Base-by-base conservation (phyloP, 2,329 filamentous ascomycete species). In the Blastomyces gilchristii region DNA sequence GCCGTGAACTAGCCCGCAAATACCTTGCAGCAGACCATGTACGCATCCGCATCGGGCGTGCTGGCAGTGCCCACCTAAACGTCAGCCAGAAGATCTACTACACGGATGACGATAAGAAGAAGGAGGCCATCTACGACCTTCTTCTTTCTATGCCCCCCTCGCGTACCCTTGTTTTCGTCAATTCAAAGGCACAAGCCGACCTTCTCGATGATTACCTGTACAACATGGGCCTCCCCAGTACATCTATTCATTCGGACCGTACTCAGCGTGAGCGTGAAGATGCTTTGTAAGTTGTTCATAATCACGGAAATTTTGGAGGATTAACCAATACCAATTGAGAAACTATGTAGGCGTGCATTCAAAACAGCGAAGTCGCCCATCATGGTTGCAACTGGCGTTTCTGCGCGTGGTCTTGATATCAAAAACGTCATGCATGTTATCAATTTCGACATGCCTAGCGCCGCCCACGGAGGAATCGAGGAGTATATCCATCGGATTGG, bases 401-500 rank as follows among this genome's bases (percentile, higher is more conserved):
- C 88, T 60, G 89, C 91, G 71, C 91, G 94, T 69, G 94, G 94
- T 7, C 86, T 97, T 43, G 92, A 97, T 69, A 87, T 97, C 45
- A 85, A 85, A 63, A 91, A 94, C 67, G 87, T 97, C 6, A 85
- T 87, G 79, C 91, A 96, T 67, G 89, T 99, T 65, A 87, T 99
- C 81, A 97, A 99, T 77, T 97, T 87, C 69, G 92, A 97, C 65
- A 79, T 97, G 1, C 93, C 93, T 0, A 85, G 81, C 5, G 77
- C 81, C 53, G 79, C 85, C 0, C 83, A 93, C 68, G 91, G 91
- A n/a, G 93, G 92, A 1, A 96, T 97, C 63, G 86, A 90, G 58
- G 94, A 97, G 73, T 99, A 97, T 69, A 86, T 89, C 34, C 94
- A 99, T 72, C 90, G 94, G 14, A 97, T 97, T 72, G 94, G 89